Conservation (phyloP, 768 basidiomycete genomes). For the Macrolepiota fuliginosa region DNA sequence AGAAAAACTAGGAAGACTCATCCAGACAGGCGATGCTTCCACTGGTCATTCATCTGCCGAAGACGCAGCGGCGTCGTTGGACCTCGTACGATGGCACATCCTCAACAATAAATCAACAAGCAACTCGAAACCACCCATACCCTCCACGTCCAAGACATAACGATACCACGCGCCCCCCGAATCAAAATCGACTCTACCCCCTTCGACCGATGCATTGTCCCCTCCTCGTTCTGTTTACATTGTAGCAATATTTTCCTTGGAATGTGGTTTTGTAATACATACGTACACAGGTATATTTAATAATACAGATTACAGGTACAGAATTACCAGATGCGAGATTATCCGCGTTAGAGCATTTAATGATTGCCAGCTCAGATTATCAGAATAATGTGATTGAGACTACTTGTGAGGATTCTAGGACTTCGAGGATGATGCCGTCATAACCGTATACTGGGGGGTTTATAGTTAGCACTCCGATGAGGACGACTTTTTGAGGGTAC, state of each 20-base stretch:
- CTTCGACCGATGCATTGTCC: neutral
- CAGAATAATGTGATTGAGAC: conserved; percentile 70
- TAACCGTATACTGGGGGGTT: conserved; percentile 64
- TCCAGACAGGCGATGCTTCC: conserved; percentile 75
- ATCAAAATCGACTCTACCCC: neutral
- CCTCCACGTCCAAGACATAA: neutral
- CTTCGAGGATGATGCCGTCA: conserved; percentile 79
- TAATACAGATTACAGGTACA: neutral
- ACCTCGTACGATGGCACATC: conserved; percentile 83
- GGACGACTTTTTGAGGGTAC: conserved; percentile 24
- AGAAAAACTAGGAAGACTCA: conserved; percentile 75
- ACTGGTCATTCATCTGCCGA: conserved; percentile 88
- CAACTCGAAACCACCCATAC: conserved; percentile 23
- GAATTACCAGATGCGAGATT: neutral
- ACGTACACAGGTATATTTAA: neutral
- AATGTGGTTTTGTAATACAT: neutral
- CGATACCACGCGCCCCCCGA: neutral
- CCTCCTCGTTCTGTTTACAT: neutral
- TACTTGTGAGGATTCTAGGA: conserved; percentile 75
- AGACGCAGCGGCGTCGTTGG: conserved; percentile 85
- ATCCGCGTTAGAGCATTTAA: neutral
- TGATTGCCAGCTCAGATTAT: conserved; percentile 8
- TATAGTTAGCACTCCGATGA: neutral
- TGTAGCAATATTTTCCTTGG: neutral
- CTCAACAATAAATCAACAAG: conserved; percentile 45